These are phyloP conservation scores for Albatrellus ellisii DNA, from an alignment of 768 basidiomycete species.

Conservation along the genomic window DNA sequence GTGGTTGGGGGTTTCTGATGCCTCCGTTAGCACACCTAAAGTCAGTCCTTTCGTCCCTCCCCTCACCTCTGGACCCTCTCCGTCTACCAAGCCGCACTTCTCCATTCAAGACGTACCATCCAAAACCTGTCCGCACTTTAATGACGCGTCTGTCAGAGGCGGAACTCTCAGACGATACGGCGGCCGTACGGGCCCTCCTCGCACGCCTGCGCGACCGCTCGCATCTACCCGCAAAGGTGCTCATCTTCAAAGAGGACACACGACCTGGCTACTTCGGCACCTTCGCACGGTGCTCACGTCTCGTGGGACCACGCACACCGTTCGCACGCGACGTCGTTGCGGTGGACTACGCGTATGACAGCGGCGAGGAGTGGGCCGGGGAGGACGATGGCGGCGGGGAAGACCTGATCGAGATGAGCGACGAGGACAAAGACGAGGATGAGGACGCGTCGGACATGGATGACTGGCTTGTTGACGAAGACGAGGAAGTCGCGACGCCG, in stretches of 20 bases:
- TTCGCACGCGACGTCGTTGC: conserved; percentile 64
- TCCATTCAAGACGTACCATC: conserved; percentile 6
- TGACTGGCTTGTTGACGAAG: conserved; percentile 69
- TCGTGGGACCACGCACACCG: conserved; percentile 75
- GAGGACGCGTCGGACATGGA: conserved; percentile 65
- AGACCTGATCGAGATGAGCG: conserved; percentile 46
- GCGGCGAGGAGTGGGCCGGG: conserved; percentile 93
- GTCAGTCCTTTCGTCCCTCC: conserved; percentile 11
- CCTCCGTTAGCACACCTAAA: conserved; percentile 13
- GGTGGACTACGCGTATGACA: conserved; percentile 88
- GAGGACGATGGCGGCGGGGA: conserved; percentile 67
- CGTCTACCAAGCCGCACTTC: background rate
- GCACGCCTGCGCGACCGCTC: conserved; percentile 46
- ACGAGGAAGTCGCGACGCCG: conserved; percentile 30
- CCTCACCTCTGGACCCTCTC: conserved; percentile 9
- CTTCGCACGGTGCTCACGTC: conserved; percentile 71
- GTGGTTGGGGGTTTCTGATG: background rate
- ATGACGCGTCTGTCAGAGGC: conserved; percentile 62
- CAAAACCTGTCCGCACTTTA: conserved; percentile 32
- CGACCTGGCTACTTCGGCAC: conserved; percentile 94
- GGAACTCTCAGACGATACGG: conserved; percentile 60
- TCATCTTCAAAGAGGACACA: conserved; percentile 74
- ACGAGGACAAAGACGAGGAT: conserved; percentile 54
- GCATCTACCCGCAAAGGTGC: conserved; percentile 59
- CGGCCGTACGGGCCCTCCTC: conserved; percentile 52